phyloP scores from a whole-genome alignment of 2,329 filamentous ascomycete genomes.

The Penicillium brevicompactum region DNA sequence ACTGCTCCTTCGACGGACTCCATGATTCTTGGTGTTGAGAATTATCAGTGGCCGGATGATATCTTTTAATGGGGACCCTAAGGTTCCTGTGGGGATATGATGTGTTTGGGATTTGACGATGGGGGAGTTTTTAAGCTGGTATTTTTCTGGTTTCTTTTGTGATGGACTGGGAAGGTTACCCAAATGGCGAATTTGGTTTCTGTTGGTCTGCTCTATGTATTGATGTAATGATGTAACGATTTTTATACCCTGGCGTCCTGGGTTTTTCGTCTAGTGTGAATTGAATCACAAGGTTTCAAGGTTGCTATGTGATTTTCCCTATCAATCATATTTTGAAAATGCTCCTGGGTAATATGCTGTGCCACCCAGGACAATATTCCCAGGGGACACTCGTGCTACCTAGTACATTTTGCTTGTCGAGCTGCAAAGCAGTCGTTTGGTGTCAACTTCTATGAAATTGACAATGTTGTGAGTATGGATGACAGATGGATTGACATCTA shows the following conservation, averaged over 20 bases:
- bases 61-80: constrained; percentile 36
- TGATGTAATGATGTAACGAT: constrained; percentile 26
- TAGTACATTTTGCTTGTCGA: too few relatives aligned
- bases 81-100: not conserved
- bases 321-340: too few relatives aligned
- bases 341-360: too few relatives aligned
- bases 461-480: too few relatives aligned
- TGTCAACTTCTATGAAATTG: too few relatives aligned
- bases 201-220: not conserved
- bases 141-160: not conserved
- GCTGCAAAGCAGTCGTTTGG: too few relatives aligned
- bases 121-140: not conserved
- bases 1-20: constrained; percentile 9
- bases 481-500: too few relatives aligned
- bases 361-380: too few relatives aligned
- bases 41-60: constrained; percentile 49
- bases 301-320: not conserved
- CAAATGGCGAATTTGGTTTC: not conserved
- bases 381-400: too few relatives aligned
- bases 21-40: constrained; percentile 17
- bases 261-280: not conserved
- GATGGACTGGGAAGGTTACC: not conserved
- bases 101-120: not conserved
- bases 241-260: constrained; percentile 21
- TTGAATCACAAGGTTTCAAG: not conserved